Evolutionary conservation across 2,329 filamentous ascomycete genomes (phyloP).

Genomic region (Calonectria henricotiae): DNA sequence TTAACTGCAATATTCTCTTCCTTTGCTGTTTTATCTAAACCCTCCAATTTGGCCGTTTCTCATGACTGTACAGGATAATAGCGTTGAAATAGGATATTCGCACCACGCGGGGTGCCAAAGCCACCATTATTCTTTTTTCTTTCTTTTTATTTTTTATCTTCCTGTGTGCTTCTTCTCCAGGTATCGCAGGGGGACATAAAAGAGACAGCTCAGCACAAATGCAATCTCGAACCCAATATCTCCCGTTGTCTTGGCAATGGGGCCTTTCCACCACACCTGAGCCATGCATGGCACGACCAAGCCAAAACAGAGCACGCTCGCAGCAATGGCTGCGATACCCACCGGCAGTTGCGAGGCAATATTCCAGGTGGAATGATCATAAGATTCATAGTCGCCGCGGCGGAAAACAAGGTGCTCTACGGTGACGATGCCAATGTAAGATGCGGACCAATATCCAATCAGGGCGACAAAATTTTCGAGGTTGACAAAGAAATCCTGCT

Average conservation of each 20-base stretch:
- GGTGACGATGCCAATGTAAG: slow-evolving; percentile 68
- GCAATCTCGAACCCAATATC: slow-evolving; percentile 79
- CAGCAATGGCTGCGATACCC: slow-evolving; percentile 65
- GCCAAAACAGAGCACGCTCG: slow-evolving; percentile 64
- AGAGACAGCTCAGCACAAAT: slow-evolving; percentile 66
- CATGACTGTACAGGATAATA: slow-evolving; percentile 15
- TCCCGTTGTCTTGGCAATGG: slow-evolving; percentile 73
- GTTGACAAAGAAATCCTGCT: slow-evolving; percentile 71
- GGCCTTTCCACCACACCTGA: slow-evolving; percentile 75
- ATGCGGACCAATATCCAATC: slow-evolving; percentile 74
- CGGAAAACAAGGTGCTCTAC: slow-evolving; percentile 68
- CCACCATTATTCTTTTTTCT: not conserved
- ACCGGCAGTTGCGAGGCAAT: slow-evolving; percentile 63
- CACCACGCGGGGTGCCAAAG: not conserved
- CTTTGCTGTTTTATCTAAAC: slow-evolving; percentile 22
- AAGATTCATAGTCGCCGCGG: slow-evolving; percentile 61
- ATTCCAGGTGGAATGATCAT: slow-evolving; percentile 67
- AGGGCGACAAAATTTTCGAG: slow-evolving; percentile 72
- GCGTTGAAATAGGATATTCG: not conserved
- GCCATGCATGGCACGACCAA: slow-evolving; percentile 74
- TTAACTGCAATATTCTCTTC: slow-evolving; percentile 18
- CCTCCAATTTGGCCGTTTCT: slow-evolving; percentile 23
- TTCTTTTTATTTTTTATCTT: slow-evolving; percentile 41
- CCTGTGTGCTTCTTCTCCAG: slow-evolving; percentile 61
- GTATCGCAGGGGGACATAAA: slow-evolving; percentile 66